Percentiles rank a stretch among this genome's conserved stretches.
These are phyloP conservation scores for Thielaviopsis punctulata DNA, from an alignment of 2,329 filamentous ascomycete species.

Conservation along the genomic window DNA sequence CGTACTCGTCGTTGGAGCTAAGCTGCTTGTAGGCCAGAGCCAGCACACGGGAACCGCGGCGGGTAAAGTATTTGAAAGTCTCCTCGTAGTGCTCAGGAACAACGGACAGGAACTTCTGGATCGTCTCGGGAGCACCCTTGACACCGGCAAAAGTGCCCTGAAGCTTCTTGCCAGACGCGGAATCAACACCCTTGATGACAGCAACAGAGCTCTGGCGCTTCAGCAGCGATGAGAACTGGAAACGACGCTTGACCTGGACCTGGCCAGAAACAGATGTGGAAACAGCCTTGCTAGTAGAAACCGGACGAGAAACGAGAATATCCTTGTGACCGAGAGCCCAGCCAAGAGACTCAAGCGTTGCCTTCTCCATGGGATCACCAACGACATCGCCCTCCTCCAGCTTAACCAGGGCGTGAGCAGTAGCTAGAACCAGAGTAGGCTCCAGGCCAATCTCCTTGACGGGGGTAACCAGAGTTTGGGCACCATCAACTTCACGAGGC, in stretches of 20 bases:
- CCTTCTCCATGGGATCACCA: slow-evolving; percentile 98
- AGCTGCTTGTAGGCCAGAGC: slow-evolving; percentile 90
- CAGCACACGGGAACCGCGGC: slow-evolving; percentile 85
- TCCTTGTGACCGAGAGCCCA: slow-evolving; percentile 91
- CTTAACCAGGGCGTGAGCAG: slow-evolving; percentile 87
- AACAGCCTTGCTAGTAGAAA: slow-evolving; percentile 22
- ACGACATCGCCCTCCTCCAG: slow-evolving; percentile 94
- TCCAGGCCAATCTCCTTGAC: slow-evolving; percentile 56
- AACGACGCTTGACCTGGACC: slow-evolving; percentile 88
- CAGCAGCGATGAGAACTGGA: slow-evolving; percentile 92
- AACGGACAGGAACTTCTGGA: slow-evolving; percentile 75
- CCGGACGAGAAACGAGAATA: slow-evolving; percentile 51
- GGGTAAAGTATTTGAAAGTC: slow-evolving; percentile 94
- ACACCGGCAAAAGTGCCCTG: slow-evolving; percentile 85
- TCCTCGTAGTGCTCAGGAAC: slow-evolving; percentile 85
- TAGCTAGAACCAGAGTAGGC: slow-evolving; percentile 84
- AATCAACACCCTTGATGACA: slow-evolving; percentile 56
- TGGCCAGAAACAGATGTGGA: slow-evolving; percentile 41
- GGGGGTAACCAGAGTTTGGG: slow-evolving; percentile 60
- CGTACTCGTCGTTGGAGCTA: slow-evolving; percentile 62
- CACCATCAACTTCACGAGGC: slow-evolving; percentile 56
- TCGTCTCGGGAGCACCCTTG: slow-evolving; percentile 94
- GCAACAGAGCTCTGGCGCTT: slow-evolving; percentile 94
- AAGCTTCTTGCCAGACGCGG: slow-evolving; percentile 54
- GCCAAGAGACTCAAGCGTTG: slow-evolving; percentile 72